These are phyloP conservation scores for Dendrocalamus latiflorus DNA, from an alignment of 202 grass and related monocot genomes.

Conservation along the genomic window DNA sequence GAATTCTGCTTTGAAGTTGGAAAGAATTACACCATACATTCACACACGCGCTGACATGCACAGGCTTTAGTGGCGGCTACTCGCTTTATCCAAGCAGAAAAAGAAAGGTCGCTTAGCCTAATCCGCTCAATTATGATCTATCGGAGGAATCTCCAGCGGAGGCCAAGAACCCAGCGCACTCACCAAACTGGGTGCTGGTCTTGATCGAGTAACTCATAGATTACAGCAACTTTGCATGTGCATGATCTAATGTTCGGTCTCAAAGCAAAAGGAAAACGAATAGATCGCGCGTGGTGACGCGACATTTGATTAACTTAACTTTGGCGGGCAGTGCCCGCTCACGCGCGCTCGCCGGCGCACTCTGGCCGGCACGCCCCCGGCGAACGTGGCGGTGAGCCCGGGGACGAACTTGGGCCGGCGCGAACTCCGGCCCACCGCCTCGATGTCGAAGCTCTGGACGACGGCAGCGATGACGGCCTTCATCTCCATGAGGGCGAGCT, in stretches of 20 bases:
- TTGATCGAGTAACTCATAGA: neutral
- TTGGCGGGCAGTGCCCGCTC: constrained; percentile 2
- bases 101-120: constrained; percentile 13
- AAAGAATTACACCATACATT: neutral
- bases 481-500: constrained; percentile 85
- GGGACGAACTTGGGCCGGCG: constrained; percentile 51
- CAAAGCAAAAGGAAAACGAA: constrained; percentile 17
- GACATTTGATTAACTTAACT: neutral
- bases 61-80: constrained; percentile 17
- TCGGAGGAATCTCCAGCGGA: neutral
- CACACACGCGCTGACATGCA: neutral
- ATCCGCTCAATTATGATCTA: neutral
- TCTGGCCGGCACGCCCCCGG: constrained; percentile 55
- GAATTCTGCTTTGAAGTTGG: constrained; percentile 22
- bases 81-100: neutral
- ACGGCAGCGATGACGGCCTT: constrained; percentile 62
- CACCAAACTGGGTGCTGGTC: neutral
- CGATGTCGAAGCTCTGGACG: constrained; percentile 59
- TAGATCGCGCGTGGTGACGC: neutral
- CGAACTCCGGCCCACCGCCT: constrained; percentile 46
- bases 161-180: too few relatives aligned
- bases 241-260: neutral
- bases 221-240: neutral
- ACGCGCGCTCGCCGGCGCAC: constrained; percentile 41
- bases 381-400: constrained; percentile 56